These are phyloP conservation scores for Leptomonas pyrrhocoris DNA, from an alignment of 208 protist species.

Conservation along the genomic window DNA sequence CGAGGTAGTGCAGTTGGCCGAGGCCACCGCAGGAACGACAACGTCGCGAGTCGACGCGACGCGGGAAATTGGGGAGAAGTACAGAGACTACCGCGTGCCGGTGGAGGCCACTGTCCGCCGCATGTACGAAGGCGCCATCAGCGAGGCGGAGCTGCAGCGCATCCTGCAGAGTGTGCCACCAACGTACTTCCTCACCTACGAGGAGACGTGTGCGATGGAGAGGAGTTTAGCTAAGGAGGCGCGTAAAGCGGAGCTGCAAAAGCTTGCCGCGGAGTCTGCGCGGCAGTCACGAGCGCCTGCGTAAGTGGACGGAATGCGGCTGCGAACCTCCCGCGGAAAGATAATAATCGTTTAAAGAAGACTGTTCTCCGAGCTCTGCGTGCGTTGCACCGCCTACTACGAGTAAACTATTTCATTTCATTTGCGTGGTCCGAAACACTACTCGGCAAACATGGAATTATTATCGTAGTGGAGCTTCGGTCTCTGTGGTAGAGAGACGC, in stretches of 20 bases:
- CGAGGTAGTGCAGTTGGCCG: constrained; percentile 11
- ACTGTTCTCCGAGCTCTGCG: no score
- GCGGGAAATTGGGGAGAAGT: constrained; percentile 41
- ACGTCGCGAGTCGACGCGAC: constrained; percentile 1
- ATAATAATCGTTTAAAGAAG: no score
- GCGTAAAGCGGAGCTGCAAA: constrained; percentile 46
- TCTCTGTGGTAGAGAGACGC: no score
- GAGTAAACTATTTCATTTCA: no score
- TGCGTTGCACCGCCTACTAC: no score
- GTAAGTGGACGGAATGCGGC: not conserved
- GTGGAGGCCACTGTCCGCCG: constrained; percentile 73
- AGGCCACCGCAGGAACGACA: not conserved
- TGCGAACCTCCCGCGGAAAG: no score
- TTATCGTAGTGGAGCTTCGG: no score
- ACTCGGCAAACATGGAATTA: no score
- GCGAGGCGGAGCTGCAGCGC: constrained; percentile 76
- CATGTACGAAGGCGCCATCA: constrained; percentile 74
- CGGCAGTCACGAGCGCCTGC: not conserved
- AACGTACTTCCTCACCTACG: constrained; percentile 75
- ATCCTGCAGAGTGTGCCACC: constrained; percentile 71
- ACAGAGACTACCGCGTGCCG: constrained; percentile 54
- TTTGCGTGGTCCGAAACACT: no score
- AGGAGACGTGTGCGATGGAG: constrained; percentile 61
- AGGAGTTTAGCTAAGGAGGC: constrained; percentile 41
- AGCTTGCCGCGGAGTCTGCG: constrained; percentile 32